Evolutionary conservation across 2,329 filamentous ascomycete species (phyloP).

Genomic region (Ascochyta pisi): DNA sequence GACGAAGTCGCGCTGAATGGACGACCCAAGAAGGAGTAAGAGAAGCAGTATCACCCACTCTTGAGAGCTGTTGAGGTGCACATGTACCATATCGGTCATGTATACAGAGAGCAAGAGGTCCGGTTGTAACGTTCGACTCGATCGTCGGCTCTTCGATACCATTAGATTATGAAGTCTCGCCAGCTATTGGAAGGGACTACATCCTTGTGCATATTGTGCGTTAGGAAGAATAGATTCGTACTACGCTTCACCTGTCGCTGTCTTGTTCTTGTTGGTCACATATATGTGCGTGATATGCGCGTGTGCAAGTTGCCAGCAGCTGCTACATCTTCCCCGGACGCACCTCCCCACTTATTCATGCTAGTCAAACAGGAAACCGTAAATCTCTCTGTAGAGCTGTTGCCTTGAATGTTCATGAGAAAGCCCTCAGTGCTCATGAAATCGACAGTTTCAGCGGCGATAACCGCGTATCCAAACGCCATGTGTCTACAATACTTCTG

Average conservation of each 20-base stretch:
- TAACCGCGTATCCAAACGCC: no score
- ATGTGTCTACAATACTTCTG: no score
- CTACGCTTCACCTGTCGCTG: slow-evolving; percentile 3
- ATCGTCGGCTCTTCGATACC: neutral
- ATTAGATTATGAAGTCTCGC: neutral
- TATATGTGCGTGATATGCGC: neutral
- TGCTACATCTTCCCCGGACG: no score
- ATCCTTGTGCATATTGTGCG: slow-evolving; percentile 13
- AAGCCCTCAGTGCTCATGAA: no score
- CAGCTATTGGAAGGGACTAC: neutral
- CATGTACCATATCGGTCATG: slow-evolving; percentile 5
- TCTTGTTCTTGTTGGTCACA: neutral
- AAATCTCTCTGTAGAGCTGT: no score
- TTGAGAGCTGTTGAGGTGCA: neutral
- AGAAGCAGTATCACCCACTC: neutral
- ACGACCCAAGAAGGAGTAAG: slow-evolving; percentile 36
- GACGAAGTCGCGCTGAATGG: slow-evolving; percentile 28
- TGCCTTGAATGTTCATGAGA: no score
- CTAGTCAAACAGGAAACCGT: no score
- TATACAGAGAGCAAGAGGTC: slow-evolving; percentile 5
- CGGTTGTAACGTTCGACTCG: neutral
- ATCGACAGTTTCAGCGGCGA: no score
- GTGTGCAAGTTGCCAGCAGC: neutral
- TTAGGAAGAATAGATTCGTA: slow-evolving; percentile 11
- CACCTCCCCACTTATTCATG: no score